Base-by-base conservation (phyloP, 257 asterid genomes). In the Pogostemon cablin region DNA sequence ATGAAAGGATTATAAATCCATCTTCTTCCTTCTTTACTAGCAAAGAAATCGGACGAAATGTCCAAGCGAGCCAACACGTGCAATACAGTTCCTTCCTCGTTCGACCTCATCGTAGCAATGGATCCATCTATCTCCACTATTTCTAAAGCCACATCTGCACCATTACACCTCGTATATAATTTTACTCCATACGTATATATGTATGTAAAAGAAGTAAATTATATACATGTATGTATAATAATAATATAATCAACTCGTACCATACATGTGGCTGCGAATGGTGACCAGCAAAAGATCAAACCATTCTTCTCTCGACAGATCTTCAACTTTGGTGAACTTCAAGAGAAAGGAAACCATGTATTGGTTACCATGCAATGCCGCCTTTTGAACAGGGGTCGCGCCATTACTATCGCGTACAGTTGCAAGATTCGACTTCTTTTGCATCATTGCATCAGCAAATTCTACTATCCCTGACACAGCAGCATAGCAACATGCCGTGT, bases 271-370 rank as follows among this genome's bases (percentile, higher is more conserved):
- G 0, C 3, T 5, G 40, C 32, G 53, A 6, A 73, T 43, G 40
- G 69, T 9, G 8, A 52, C 15, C 0, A 35, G 12, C 25, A 64
- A 71, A 47, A 76, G 59, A 1, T 0, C 2, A 15, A 64, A 35
- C 34, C 57, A 50, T 50, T 68, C 66, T 4, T 12, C 0, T 1
- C n/a, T 42, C 2, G 35, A 3, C 20, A 73, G 12, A 20, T 47
- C 65, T 9, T 9, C 4, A 47, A 56, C 40, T 40, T 5, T 6
- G 5, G 57, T 65, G 65, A 57, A 58, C 37, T 6, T 1, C 25
- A 7, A 53, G 11, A 79, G 71, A 54, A 62, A 75, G 3, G 46
- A 35, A 32, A 62, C 78, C 83, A 79, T 72, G n/a, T 38, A 11
- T 34, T 5, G 53, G 2, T 72, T 44, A 17, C 76, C 63, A 7